Conservation (phyloP, 495 filamentous ascomycete species). For the Jackrogersella multiformis region DNA sequence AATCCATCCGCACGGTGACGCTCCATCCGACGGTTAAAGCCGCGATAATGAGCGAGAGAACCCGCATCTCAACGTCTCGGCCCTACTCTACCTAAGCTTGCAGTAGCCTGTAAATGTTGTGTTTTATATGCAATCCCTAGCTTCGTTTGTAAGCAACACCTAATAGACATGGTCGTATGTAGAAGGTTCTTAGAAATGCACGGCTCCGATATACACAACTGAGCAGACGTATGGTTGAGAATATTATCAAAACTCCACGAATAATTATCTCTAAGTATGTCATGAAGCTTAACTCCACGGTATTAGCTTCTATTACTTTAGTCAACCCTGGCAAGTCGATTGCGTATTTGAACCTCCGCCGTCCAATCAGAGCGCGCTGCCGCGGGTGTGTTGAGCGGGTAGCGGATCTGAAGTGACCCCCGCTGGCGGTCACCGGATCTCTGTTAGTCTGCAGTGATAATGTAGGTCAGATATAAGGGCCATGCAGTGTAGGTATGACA, state of each 20-base stretch:
- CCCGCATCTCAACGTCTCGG: conserved; percentile 19
- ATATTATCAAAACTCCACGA: not conserved
- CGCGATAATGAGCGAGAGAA: conserved; percentile 5
- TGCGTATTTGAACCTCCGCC: conserved; percentile 18
- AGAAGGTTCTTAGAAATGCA: not conserved
- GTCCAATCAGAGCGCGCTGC: conserved; percentile 24
- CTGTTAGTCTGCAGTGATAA: conserved; percentile 4
- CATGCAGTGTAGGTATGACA: conserved; percentile 24
- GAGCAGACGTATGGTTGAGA: not conserved
- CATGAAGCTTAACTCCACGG: not conserved
- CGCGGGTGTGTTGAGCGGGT: not conserved
- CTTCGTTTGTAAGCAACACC: not conserved
- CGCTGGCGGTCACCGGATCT: conserved; percentile 31
- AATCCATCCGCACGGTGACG: not conserved
- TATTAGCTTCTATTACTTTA: not conserved
- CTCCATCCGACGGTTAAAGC: not conserved
- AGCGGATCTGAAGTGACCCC: conserved; percentile 20
- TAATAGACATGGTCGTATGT: not conserved
- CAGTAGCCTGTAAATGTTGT: not conserved
- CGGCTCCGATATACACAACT: not conserved
- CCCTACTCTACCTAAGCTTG: conserved; percentile 4
- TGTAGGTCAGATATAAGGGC: conserved; percentile 1
- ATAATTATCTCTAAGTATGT: not conserved
- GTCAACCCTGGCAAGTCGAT: conserved; percentile 17
- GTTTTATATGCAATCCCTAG: not conserved